These are phyloP conservation scores for Lyophyllum atratum DNA, from an alignment of 768 basidiomycete species.

Conservation along the genomic window DNA sequence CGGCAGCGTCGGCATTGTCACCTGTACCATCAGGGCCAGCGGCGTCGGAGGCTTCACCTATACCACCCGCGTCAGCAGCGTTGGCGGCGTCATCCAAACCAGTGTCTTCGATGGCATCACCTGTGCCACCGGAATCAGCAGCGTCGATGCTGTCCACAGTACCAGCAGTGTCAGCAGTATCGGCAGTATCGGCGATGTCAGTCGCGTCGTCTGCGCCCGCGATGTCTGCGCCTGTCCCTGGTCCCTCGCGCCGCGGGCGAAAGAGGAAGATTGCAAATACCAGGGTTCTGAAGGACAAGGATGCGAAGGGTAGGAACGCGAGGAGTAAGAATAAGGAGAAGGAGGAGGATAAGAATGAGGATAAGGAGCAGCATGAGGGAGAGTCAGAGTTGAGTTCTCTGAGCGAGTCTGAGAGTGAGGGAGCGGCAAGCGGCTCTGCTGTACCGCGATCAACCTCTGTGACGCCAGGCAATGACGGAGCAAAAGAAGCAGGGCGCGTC, in stretches of 20 bases:
- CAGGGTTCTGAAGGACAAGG: too few species aligned
- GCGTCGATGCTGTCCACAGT: too few species aligned
- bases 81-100: background rate
- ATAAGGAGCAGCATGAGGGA: slow-evolving; percentile 1
- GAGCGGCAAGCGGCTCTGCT: background rate
- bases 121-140: background rate
- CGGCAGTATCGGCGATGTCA: too few species aligned
- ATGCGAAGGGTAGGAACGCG: too few species aligned
- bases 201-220: background rate
- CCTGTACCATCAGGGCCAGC: background rate
- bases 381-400: slow-evolving; percentile 48
- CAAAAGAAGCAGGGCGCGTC: slow-evolving; percentile 31
- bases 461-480: background rate
- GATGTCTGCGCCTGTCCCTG: background rate
- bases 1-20: too few species aligned
- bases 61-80: too few species aligned
- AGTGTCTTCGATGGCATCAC: background rate
- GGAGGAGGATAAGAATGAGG: slow-evolving; percentile 19
- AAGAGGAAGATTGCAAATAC: too few species aligned
- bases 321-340: slow-evolving; percentile 16
- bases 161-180: too few species aligned
- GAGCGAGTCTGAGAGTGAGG: slow-evolving; percentile 40
- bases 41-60: too few species aligned
- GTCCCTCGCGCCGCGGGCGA: background rate
- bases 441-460: background rate